Base-by-base conservation (phyloP, 176 grass and related monocot species). In the Triticum timopheevii region DNA sequence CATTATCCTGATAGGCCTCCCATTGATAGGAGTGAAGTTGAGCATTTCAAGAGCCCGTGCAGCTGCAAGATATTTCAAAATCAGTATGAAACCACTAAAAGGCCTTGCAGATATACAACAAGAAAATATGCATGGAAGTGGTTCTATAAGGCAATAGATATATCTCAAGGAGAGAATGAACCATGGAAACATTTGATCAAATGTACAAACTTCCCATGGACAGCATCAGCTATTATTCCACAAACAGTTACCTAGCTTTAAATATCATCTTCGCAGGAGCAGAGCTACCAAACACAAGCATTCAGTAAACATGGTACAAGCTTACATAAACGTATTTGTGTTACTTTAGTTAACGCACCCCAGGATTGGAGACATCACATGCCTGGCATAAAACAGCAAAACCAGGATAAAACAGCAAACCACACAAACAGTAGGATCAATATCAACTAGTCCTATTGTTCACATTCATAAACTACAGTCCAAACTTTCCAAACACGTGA, bases 1-100 rank as follows among this genome's bases (percentile, higher is more conserved):
- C 97, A 99, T 99, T 58, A 99, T 92, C 73, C 97, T 90, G 85
- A 99, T 96, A 83, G 97, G 90, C 85, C 93, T 96, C 23, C 91
- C 89, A 87, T 99, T 99, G 74, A 99, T 87, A 52, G 89, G 94
- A 44, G 82, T 93, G 69, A 94, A 99, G 68, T 99, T 99, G 68
- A 99, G 92, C 74, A 90, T 61, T 67, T 99, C 97, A 65, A 99
- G 76, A 20, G 97, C 97, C 34, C 89, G 95, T 61, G 87, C 92
- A 86, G 94, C 97, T 99, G 90, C 56, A 82, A 84, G 22, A 54
- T 63, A 91, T 16, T 33, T 85, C 12, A 11, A 20, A 34, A 80
- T 89, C 45, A 84, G 15, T 87, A 86, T 5, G 63, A 39, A 16
- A 69, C 22, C 8, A 25, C 30, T 23, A 20, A 79, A 87, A 65